Evolutionary conservation across 1,139 yeast genomes (phyloP), one percentile per base, ranked within the genome.

Genomic region (Scheffersomyces stambukii): DNA sequence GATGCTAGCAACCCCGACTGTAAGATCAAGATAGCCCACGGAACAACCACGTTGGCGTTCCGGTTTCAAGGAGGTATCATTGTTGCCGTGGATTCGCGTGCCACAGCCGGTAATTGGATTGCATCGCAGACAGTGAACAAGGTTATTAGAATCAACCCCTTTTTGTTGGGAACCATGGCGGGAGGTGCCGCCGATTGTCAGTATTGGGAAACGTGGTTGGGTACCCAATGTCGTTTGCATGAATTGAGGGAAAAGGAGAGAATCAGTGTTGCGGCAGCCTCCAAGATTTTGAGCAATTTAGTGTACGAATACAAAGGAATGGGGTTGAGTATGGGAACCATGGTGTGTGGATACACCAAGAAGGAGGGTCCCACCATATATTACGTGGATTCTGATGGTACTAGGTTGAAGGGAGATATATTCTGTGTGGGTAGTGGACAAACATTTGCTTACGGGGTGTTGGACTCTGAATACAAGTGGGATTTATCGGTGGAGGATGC

Each of bases 111-210:
- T 31, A 81, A 83, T 50, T 91, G 96, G 96, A 82, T 93, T 48
- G 98, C 97, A 10, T 88, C 97, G 15, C 97, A 89, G 59, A 88
- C 96, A 2, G 99, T 91, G 42, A 89, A 91, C 62, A 91, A 91
- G 61, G 98, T 91, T 30, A 89, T 91, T 53, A 91, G 91, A 57
- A 91, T 91, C 62, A 93, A 93, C 59, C 96, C 97, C 30, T 83
- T 84, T 52, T 64, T 91, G 44, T 72, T 91, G 48, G 99, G 99
- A 42, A 91, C 99, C 18, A 81, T 91, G 96, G 99, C 99, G 20
- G 99, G 99, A 62, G 97, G 97, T 67, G 99, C 99, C 29, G 98
- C 98, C 16, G 99, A 91, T 63, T 91, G 99, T 70, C 98, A 93
- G 60, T 93, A 72, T 60, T 91, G 99, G 99, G 97, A 91, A 64